phyloP scores from a whole-genome alignment of 164 flowering plant species.

The Annona squamosa region DNA sequence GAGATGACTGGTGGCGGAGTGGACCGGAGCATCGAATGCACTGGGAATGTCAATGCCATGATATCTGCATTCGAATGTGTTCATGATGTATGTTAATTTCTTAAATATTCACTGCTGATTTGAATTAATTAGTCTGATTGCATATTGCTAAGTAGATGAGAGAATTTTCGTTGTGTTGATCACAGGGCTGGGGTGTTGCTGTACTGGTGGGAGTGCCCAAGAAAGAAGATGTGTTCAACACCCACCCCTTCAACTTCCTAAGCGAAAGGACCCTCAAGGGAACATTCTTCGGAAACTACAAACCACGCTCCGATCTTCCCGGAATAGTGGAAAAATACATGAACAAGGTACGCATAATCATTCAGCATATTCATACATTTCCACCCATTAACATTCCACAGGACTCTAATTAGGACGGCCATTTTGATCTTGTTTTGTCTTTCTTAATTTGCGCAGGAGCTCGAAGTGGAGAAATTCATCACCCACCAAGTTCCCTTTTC shows the following conservation, averaged over 20 bases:
- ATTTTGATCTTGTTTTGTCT: not conserved
- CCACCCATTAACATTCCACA: too few species aligned
- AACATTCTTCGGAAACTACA: conserved; percentile 51
- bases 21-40: conserved; percentile 61
- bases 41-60: conserved; percentile 52
- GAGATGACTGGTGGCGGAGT: conserved; percentile 72
- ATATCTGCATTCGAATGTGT: conserved; percentile 73
- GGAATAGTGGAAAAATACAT: conserved; percentile 48
- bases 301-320: conserved; percentile 44
- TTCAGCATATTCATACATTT: too few species aligned
- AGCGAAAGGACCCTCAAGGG: conserved; percentile 55
- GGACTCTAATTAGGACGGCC: too few species aligned
- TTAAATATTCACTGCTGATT: not conserved
- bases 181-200: conserved; percentile 20
- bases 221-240: conserved; percentile 15
- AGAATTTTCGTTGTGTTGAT: not conserved
- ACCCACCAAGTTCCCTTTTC: conserved; percentile 21
- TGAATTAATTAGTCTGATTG: not conserved
- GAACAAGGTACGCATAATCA: not conserved
- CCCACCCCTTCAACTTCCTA: conserved; percentile 10
- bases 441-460: conserved; percentile 1
- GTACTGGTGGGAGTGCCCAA: conserved; percentile 16
- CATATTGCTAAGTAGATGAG: not conserved
- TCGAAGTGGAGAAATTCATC: conserved; percentile 28
- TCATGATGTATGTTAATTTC: conserved; percentile 42